phyloP scores from a whole-genome alignment of 352 stramenopile genomes.

The Phytophthora meadii region DNA sequence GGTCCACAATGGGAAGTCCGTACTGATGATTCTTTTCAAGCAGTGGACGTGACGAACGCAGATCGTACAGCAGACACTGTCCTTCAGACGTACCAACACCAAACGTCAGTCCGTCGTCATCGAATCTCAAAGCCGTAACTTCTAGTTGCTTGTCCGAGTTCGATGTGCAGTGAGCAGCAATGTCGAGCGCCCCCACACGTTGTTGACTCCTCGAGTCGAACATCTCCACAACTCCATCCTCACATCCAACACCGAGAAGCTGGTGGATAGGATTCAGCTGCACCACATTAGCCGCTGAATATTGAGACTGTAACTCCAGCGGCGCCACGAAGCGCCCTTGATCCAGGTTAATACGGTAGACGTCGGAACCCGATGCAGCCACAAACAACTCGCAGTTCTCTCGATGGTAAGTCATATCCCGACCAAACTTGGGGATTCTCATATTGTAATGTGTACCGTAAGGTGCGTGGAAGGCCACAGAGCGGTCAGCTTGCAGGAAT shows the following conservation, averaged over 20 bases:
- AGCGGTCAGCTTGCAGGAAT: constrained; percentile 96
- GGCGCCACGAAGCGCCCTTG: constrained; percentile 95
- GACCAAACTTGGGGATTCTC: constrained; percentile 97
- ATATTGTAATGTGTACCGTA: constrained; percentile 97
- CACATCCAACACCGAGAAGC: constrained; percentile 90
- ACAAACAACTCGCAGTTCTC: constrained; percentile 97
- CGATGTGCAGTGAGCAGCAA: constrained; percentile 41
- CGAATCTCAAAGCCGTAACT: constrained; percentile 95
- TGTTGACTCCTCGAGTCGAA: constrained; percentile 93
- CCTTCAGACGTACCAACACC: constrained; percentile 94
- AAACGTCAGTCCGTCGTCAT: constrained; percentile 95
- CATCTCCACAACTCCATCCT: constrained; percentile 96
- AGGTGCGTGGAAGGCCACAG: constrained; percentile 97
- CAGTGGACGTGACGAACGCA: constrained; percentile 94
- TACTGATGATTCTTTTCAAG: constrained; percentile 98
- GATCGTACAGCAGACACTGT: constrained; percentile 96
- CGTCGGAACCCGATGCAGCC: constrained; percentile 81
- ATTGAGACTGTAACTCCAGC: constrained; percentile 64
- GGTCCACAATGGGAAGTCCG: constrained; percentile 94
- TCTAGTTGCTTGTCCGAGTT: constrained; percentile 60
- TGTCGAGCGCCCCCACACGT: constrained; percentile 72
- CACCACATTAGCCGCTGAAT: constrained; percentile 88
- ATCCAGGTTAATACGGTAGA: constrained; percentile 99
- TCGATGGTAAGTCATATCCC: constrained; percentile 97
- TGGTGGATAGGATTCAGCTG: constrained; percentile 92